Conservation (phyloP, 139 green algal species). For the Chlorella vulgaris region DNA sequence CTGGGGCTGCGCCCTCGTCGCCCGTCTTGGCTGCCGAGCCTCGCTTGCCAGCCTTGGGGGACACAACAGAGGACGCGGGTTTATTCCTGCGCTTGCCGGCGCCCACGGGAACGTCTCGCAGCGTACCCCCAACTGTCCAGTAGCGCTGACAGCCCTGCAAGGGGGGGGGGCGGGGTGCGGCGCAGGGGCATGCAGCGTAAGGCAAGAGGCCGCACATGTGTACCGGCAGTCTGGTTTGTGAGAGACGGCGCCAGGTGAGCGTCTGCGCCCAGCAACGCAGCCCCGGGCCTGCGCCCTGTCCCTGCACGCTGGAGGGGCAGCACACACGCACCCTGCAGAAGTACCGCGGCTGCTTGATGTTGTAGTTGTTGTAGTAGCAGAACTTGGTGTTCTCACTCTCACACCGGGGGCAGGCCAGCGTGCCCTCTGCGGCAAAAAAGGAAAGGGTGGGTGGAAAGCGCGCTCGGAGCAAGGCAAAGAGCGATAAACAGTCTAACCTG, state of each 20-base stretch:
- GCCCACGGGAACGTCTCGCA: conserved; percentile 89
- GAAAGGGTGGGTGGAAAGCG: not conserved
- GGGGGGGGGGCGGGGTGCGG: not conserved
- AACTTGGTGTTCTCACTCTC: conserved; percentile 82
- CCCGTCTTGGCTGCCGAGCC: too few relatives aligned
- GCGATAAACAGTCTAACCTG: not conserved
- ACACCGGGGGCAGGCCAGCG: conserved; percentile 81
- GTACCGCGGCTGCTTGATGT: conserved; percentile 92
- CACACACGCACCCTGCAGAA: conserved; percentile 85
- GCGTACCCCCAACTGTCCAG: conserved; percentile 90
- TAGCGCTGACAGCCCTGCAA: conserved; percentile 85
- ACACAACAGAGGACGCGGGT: too few relatives aligned
- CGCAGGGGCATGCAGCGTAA: not conserved
- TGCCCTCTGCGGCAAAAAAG: conserved; percentile 17
- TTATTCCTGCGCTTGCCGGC: conserved; percentile 86
- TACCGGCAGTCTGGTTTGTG: too few relatives aligned
- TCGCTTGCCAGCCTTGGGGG: too few relatives aligned
- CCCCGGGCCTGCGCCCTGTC: too few relatives aligned
- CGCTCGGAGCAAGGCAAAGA: not conserved
- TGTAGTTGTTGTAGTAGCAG: conserved; percentile 99
- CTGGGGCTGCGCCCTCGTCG: too few relatives aligned
- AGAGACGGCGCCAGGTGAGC: too few relatives aligned
- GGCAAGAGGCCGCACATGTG: too few relatives aligned
- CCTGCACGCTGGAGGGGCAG: too few relatives aligned
- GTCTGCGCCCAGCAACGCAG: too few relatives aligned